phyloP scores from a whole-genome alignment of 2,329 filamentous ascomycete genomes.

The Huntiella decipiens region DNA sequence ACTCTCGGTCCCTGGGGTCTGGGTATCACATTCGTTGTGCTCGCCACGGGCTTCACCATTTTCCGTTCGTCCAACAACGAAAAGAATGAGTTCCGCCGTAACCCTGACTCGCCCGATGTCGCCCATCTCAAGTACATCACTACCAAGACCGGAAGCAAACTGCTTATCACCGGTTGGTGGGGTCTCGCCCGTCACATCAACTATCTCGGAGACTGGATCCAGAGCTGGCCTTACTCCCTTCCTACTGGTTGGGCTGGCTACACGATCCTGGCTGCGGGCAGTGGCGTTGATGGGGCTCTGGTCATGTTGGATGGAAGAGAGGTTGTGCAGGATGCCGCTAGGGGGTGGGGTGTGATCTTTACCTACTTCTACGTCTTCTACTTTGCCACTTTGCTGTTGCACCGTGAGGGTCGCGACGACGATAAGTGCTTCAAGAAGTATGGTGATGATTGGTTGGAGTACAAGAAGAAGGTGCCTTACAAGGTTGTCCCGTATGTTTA shows the following conservation, averaged over 20 bases:
- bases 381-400: constrained; percentile 70
- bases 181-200: constrained; percentile 83
- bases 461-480: constrained; percentile 64
- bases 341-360: constrained; percentile 68
- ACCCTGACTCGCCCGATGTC: constrained; percentile 63
- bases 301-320: constrained; percentile 41
- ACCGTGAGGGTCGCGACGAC: constrained; percentile 73
- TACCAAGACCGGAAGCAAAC: constrained; percentile 61
- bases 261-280: constrained; percentile 40
- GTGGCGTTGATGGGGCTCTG: constrained; percentile 29
- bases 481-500: constrained; percentile 76
- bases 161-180: constrained; percentile 85
- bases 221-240: constrained; percentile 77
- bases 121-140: constrained; percentile 70
- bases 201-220: constrained; percentile 87
- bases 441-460: constrained; percentile 77
- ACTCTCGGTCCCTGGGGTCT: constrained; percentile 54
- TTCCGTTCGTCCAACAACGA: constrained; percentile 89
- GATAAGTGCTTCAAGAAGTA: constrained; percentile 86
- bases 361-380: constrained; percentile 93
- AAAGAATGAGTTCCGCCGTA: constrained; percentile 84
- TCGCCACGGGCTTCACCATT: constrained; percentile 62
- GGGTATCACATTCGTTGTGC: constrained; percentile 43
- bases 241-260: constrained; percentile 77
- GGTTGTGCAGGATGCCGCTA: constrained; percentile 51